Conservation (phyloP, 495 filamentous ascomycete species). For the Penicillium bovifimosum region DNA sequence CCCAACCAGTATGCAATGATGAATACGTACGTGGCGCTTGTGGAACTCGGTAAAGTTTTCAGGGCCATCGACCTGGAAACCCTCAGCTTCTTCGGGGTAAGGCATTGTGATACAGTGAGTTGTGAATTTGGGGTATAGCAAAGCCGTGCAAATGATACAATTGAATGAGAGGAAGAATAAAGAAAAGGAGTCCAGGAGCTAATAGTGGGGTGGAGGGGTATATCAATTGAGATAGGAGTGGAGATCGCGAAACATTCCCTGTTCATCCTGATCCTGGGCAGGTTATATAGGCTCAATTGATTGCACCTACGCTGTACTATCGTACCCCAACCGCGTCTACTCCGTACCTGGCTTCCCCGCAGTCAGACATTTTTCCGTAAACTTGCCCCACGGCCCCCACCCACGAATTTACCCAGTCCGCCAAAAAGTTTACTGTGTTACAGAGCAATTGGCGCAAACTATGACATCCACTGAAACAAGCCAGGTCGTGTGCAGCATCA, state of each 20-base stretch:
- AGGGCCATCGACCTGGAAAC: conserved; percentile 62
- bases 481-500: too few species aligned
- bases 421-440: too few species aligned
- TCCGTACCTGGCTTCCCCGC: not conserved
- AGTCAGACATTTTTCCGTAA: conserved; percentile 9
- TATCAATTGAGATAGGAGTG: conserved; percentile 1
- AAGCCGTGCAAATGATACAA: not conserved
- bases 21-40: conserved; percentile 53
- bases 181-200: not conserved
- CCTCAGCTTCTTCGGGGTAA: conserved; percentile 72
- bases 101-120: conserved; percentile 47
- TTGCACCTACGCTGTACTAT: not conserved
- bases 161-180: not conserved
- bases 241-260: not conserved
- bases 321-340: not conserved
- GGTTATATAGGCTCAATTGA: not conserved
- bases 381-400: too few species aligned
- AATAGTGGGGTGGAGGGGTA: conserved; percentile 5
- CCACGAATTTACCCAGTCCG: too few species aligned
- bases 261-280: not conserved
- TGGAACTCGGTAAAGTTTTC: conserved; percentile 57
- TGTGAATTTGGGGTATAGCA: not conserved
- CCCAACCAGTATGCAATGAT: not conserved
- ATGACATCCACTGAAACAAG: too few species aligned
- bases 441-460: too few species aligned